Percentiles rank a stretch among this genome's conserved stretches.
Conservation (phyloP, 75 land plant species). For the Picea glauca region DNA sequence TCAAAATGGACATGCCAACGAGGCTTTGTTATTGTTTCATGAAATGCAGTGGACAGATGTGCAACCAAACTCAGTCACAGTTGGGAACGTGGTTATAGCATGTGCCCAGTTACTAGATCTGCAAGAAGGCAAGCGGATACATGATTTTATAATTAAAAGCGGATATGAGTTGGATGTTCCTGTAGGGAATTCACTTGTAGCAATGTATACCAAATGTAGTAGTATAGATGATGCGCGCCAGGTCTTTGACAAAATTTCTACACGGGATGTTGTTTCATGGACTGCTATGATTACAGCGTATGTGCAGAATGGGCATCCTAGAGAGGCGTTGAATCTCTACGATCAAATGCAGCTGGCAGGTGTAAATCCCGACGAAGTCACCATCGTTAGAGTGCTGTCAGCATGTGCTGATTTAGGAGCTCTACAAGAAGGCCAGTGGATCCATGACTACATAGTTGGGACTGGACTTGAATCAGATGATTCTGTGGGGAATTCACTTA, state of each 20-base stretch:
- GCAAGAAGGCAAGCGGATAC: constrained; percentile 30
- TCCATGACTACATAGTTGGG: constrained; percentile 8
- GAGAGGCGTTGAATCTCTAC: constrained; percentile 16
- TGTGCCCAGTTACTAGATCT: constrained; percentile 51
- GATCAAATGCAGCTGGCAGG: not conserved
- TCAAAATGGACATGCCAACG: constrained; percentile 19
- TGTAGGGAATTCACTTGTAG: constrained; percentile 3
- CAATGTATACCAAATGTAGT: constrained; percentile 23
- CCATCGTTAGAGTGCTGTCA: constrained; percentile 15
- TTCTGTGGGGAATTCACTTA: constrained; percentile 9
- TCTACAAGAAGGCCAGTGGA: constrained; percentile 1
- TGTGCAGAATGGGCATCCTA: constrained; percentile 12
- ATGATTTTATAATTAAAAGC: not conserved
- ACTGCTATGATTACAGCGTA: constrained; percentile 10
- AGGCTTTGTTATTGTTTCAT: constrained; percentile 23
- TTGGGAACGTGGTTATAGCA: constrained; percentile 47
- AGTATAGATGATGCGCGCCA: constrained; percentile 6
- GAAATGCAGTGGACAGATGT: constrained; percentile 28
- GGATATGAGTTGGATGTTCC: constrained; percentile 1
- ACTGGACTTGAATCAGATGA: constrained; percentile 6
- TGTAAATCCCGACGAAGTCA: constrained; percentile 21
- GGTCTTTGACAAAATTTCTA: constrained; percentile 14
- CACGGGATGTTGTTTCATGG: constrained; percentile 19
- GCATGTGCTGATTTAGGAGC: constrained; percentile 24
- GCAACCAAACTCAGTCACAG: constrained; percentile 48